Evolutionary conservation across 768 basidiomycete genomes (phyloP).

Genomic region (Sutorius australiensis): DNA sequence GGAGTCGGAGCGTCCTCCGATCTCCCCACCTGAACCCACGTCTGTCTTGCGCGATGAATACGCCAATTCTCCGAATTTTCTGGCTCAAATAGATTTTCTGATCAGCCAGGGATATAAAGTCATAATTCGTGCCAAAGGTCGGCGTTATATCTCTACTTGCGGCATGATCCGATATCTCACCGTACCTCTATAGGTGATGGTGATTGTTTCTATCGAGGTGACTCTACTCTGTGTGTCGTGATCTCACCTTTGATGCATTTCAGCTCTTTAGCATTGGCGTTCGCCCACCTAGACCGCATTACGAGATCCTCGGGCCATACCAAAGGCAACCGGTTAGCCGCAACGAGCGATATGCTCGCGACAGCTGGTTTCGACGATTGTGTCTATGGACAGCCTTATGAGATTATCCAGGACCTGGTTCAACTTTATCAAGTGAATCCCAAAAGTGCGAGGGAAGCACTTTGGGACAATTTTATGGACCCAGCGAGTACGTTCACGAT

Average conservation of each 20-base stretch:
- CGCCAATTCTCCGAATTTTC: conserved; percentile 52
- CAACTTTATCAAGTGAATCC: conserved; percentile 36
- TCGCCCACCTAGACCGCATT: conserved; percentile 75
- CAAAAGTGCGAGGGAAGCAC: conserved; percentile 30
- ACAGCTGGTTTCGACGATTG: conserved; percentile 59
- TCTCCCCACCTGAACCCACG: conserved; percentile 53
- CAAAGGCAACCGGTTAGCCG: conserved; percentile 48
- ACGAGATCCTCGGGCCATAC: conserved; percentile 44
- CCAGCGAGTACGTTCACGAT: conserved; percentile 39
- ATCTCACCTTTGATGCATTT: conserved; percentile 16
- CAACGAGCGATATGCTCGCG: conserved; percentile 51
- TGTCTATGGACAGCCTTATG: conserved; percentile 75
- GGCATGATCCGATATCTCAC: conserved; percentile 1
- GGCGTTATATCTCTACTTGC: conserved; percentile 22
- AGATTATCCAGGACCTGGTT: conserved; percentile 54
- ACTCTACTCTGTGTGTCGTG: conserved; percentile 19
- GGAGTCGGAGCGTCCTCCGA: conserved; percentile 43
- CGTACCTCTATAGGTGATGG: conserved; percentile 59
- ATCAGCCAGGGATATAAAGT: conserved; percentile 55
- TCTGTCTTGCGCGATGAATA: conserved; percentile 62
- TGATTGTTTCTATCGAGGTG: conserved; percentile 90
- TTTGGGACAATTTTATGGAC: conserved; percentile 46
- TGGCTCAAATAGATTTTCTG: conserved; percentile 75
- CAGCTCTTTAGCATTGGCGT: conserved; percentile 62
- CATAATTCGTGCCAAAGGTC: conserved; percentile 70